Evolutionary conservation across 1,284 basidiomycete genomes (phyloP).

Genomic region (Termitomyces sp.): DNA sequence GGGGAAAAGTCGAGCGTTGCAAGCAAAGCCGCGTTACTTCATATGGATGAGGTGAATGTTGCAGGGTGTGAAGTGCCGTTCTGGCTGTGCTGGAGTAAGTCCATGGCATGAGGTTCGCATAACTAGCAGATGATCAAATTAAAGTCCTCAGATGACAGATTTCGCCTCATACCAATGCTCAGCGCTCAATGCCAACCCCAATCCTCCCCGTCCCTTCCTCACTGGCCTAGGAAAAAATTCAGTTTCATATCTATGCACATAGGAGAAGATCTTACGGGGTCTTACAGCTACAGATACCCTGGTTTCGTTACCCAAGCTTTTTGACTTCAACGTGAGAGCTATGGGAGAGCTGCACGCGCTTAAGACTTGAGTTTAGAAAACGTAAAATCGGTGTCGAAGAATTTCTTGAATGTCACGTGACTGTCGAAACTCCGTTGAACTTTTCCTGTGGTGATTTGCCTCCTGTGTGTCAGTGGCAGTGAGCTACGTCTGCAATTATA

Average conservation of each 20-base stretch:
- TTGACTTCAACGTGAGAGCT: neutral
- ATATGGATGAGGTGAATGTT: neutral
- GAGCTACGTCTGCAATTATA: conserved; percentile 10
- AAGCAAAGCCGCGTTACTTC: neutral
- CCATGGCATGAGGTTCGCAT: conserved; percentile 64
- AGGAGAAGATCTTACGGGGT: neutral
- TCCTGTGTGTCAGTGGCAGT: conserved; percentile 1
- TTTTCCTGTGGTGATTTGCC: no score
- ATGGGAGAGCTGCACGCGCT: neutral
- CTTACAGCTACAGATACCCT: neutral
- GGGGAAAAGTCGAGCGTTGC: neutral
- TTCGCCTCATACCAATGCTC: conserved; percentile 15
- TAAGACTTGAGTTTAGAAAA: neutral
- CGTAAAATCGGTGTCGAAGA: neutral
- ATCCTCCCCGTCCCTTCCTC: neutral
- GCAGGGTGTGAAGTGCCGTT: conserved; percentile 23
- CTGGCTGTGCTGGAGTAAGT: conserved; percentile 46
- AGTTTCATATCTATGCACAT: neutral
- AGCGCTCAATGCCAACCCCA: neutral
- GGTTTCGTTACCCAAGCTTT: neutral
- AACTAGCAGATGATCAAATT: conserved; percentile 23
- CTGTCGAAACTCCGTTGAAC: neutral
- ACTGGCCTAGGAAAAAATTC: neutral
- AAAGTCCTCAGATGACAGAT: neutral
- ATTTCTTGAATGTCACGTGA: neutral